These are phyloP conservation scores for Microthlaspi erraticum DNA, from an alignment of 345 rosid genomes.

Conservation along the genomic window DNA sequence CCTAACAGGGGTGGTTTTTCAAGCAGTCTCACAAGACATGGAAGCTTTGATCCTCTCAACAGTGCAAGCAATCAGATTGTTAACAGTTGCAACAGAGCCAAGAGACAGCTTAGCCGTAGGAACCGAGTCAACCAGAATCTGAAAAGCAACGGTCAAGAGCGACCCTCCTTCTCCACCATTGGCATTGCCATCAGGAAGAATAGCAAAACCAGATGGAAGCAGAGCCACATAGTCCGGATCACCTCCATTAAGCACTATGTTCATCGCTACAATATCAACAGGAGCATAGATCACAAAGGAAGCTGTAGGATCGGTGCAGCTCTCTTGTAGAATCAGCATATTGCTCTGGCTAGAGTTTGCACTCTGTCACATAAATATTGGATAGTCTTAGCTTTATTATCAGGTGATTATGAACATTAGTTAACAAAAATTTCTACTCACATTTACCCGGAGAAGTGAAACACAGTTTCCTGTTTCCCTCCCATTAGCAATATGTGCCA, in stretches of 20 bases:
- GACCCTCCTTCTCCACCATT: slow-evolving; percentile 58
- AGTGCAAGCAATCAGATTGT: slow-evolving; percentile 89
- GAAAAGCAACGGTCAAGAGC: slow-evolving; percentile 90
- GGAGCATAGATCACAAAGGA: slow-evolving; percentile 78
- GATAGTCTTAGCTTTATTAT: slow-evolving; percentile 5
- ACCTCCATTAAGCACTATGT: slow-evolving; percentile 73
- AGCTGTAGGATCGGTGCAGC: slow-evolving; percentile 64
- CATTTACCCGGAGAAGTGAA: slow-evolving; percentile 87
- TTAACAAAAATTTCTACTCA: slow-evolving; percentile 42
- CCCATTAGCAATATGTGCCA: slow-evolving; percentile 95
- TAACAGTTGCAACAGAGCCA: slow-evolving; percentile 96
- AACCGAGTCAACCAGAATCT: slow-evolving; percentile 90
- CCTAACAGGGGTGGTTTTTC: slow-evolving; percentile 28
- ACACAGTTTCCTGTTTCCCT: slow-evolving; percentile 91
- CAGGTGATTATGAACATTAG: background rate
- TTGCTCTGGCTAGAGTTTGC: slow-evolving; percentile 81
- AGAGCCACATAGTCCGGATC: slow-evolving; percentile 76
- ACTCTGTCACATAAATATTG: slow-evolving; percentile 46
- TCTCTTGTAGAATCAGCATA: slow-evolving; percentile 80
- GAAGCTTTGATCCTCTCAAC: slow-evolving; percentile 90
- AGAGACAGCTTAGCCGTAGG: slow-evolving; percentile 94
- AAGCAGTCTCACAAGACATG: slow-evolving; percentile 63
- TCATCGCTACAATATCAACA: slow-evolving; percentile 74
- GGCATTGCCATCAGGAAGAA: slow-evolving; percentile 66
- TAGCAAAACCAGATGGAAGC: slow-evolving; percentile 79